Evolutionary conservation across 148 eudicot species (phyloP), one percentile per base, ranked within the genome.

Genomic region (Nepenthes gracilis): DNA sequence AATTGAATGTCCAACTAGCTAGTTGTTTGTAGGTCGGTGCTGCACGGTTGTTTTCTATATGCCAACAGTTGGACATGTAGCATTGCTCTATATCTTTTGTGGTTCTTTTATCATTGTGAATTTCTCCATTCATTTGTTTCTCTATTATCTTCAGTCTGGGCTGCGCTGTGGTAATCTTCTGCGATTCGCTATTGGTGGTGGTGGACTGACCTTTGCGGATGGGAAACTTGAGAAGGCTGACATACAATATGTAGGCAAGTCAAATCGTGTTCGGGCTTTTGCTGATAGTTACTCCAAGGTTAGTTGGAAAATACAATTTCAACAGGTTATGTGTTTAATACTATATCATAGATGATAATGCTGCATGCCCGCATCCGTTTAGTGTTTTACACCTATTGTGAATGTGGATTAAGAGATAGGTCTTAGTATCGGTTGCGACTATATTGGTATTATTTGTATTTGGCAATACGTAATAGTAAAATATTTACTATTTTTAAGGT

Each of bases 261-360:
- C 80, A 67, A 85, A 92, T 59, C 88, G 96, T 35, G 83, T 84
- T 23, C 94, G 96, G 57, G 88, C 96, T 63, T 88, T 88, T 79
- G 88, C 98, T 9, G 98, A 88, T 79, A 88, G 88, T 72, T 92
- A 80, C 81, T 92, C 98, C 45, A 92, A 92, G 96, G 97, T 92
- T 52, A 64, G 83, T 74, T 10, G 13, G 33, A 12, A 14, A 1
- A 34, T 50, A 33, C 23, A 43, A 56, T 47, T 61, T 9, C 3
- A 47, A 8, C 10, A 9, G 33, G 34, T 52, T 9, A 36, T 6
- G n/a, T 53, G 45, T n/a, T 50, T 3, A 15, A 47, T 43, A 15
- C 47, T 48, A 50, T 35, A 35, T n/a, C 50, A 40, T 36, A 8
- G 7, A 23, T 36, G 32, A 34, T 15, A 63, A 35, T 36, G 10